Base-by-base conservation (phyloP, 768 basidiomycete genomes). In the Tylopilus subfusipes region DNA sequence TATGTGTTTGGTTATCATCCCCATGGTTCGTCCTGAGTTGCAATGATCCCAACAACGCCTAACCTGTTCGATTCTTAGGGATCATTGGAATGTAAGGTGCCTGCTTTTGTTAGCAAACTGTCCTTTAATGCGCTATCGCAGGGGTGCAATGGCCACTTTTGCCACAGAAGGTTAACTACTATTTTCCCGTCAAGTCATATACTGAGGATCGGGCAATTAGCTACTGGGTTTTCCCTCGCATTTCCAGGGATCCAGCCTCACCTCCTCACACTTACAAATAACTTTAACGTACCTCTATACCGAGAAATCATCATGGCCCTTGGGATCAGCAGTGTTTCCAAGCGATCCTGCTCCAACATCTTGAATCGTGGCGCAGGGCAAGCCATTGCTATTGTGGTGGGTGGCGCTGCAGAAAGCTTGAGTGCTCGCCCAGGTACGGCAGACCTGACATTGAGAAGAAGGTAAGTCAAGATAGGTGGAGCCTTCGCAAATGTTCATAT, bases 1-100 rank as follows among this genome's bases (percentile, higher is more conserved):
- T 99, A 99, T 73, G 82, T 99, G 14, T 99, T 99, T 72, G 97
- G 96, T 9, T 98, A 98, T 71, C 97, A 99, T 71, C 97, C 97
- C 18, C 97, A 99, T 72, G 97, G 95, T 86, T 55, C 31, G 81
- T 67, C 43, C 52, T 40, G 30, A 11, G 21, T 9, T 21, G n/a
- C 1, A 18, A 5, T 55, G 33, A 21, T 55, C 27, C 42, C 40
- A 4, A 14, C 21, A 24, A 1, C 12, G 4, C 40, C 57, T 66
- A 13, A 63, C 50, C 42, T 10, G 7, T n/a, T 44, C 16, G 8
- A 39, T 43, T 53, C 12, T 57, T 60, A 94, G 92, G 94, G 38
- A 98, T 99, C 60, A 98, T 99, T 68, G 95, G 96, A 63, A 98
- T 97, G 94, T 96, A 76, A 65, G 88, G 72, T 11, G 9, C 45